Evolutionary conservation across 2,329 filamentous ascomycete species (phyloP), one percentile per base, ranked within the genome.

Genomic region (Stylonectria norvegica): DNA sequence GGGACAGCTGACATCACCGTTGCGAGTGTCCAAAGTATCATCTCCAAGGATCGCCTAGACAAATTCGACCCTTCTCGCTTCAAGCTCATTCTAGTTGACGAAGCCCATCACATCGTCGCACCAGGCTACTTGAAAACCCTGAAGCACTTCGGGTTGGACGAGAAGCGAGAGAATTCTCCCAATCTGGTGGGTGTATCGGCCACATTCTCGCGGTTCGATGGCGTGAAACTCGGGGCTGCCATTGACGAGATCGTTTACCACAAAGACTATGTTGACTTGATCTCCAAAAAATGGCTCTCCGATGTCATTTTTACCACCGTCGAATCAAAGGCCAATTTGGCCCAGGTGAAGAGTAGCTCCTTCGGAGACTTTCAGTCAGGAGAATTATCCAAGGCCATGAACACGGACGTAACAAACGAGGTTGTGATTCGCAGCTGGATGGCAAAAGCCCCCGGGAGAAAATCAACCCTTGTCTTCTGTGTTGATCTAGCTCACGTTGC

Each of bases 171-270:
- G 5, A 64, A 60, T 33, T 64, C 60, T 1, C 84, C 87, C 0
- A 77, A 81, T 14, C 70, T 98, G 11, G 84, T 98, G 10, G 93
- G 93, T 5, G 90, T 98, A 3, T 96, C 91, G 8, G 93, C 93
- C 4, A 85, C 81, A 1, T 76, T 85, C 42, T 82, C 80, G 9
- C 71, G 91, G 34, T 89, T 89, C 44, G 91, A 97, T 58, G 91
- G 91, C 0, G 68, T 95, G 20, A 81, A 79, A 43, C 72, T 97
- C 2, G 90, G 90, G 1, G 74, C 83, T 10, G 90, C 85, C 20
- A 93, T 97, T 54, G 91, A 97, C 55, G 86, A 95, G 58, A 95
- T 97, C 46, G 91, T 96, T 34, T 97, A 95, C 56, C 91, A 97
- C 63, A 93, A 89, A 64, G 74, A 79, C 54, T 79, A 78, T 40